Evolutionary conservation across 1,284 basidiomycete species (phyloP).

Genomic region (Puccinia triticina): DNA sequence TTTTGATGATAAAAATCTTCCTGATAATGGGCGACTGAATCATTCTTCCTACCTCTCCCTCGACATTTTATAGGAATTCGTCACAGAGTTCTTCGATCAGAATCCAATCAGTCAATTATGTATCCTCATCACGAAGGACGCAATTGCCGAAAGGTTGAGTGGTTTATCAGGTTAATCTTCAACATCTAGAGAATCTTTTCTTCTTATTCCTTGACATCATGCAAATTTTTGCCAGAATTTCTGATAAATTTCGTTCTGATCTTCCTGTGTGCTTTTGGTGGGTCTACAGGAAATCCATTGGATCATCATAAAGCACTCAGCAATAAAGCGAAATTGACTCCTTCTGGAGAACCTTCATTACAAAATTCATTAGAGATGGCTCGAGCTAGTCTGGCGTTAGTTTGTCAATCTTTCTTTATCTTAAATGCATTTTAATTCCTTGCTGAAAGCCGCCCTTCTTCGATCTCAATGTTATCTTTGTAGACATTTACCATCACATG

Average conservation of each 20-base stretch:
- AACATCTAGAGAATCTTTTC: not conserved
- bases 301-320: conserved; percentile 83
- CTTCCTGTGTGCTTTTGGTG: not conserved
- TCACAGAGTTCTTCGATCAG: conserved; percentile 98
- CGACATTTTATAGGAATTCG: conserved; percentile 67
- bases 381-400: conserved; percentile 79
- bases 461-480: not conserved
- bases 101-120: conserved; percentile 87
- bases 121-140: conserved; percentile 58
- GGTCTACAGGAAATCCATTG: conserved; percentile 78
- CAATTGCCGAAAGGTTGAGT: conserved; percentile 58
- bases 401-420: conserved; percentile 25
- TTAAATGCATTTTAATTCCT: not conserved
- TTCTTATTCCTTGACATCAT: not conserved
- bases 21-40: not conserved
- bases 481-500: conserved; percentile 91
- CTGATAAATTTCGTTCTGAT: conserved; percentile 67
- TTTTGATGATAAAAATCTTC: not conserved
- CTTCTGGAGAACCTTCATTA: conserved; percentile 86
- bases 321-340: conserved; percentile 84
- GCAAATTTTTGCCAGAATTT: conserved; percentile 61
- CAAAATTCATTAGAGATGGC: conserved; percentile 98
- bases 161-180: conserved; percentile 49
- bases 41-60: not conserved
- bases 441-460: not conserved